phyloP scores from a whole-genome alignment of 2,329 filamentous ascomycete species.

The Verticillium tricorpus region DNA sequence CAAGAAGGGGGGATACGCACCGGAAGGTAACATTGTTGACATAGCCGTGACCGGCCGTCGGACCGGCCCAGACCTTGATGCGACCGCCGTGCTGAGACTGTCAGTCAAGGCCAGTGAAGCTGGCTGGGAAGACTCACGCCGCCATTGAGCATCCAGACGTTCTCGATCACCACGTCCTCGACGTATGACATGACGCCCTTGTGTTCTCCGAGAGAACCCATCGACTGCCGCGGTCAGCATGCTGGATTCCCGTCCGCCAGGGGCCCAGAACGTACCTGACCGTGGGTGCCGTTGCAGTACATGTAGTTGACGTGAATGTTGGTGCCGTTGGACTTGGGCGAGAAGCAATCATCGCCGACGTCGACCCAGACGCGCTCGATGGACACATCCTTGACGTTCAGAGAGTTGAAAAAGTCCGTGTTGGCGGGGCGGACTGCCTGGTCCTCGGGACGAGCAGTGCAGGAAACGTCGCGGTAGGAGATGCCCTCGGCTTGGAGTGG shows the following conservation, averaged over 20 bases:
- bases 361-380: constrained; percentile 32
- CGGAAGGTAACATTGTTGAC: constrained; percentile 58
- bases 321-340: constrained; percentile 59
- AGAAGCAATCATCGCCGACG: constrained; percentile 63
- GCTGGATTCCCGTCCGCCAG: no score
- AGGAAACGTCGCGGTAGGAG: constrained; percentile 47
- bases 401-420: constrained; percentile 39
- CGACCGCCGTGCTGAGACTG: constrained; percentile 47
- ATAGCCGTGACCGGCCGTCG: constrained; percentile 47
- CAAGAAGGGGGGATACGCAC: background rate
- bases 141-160: constrained; percentile 45
- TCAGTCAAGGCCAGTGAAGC: background rate
- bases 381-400: constrained; percentile 12
- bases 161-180: constrained; percentile 50
- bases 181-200: constrained; percentile 31
- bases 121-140: background rate
- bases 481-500: constrained; percentile 35
- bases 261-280: constrained; percentile 23
- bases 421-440: constrained; percentile 58
- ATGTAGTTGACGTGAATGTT: constrained; percentile 56
- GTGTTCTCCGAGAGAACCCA: constrained; percentile 59
- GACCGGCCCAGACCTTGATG: constrained; percentile 60
- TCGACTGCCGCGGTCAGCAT: constrained; percentile 31
- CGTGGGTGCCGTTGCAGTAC: constrained; percentile 55
- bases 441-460: constrained; percentile 52